Percentiles rank a stretch among this genome's conserved stretches.
Evolutionary conservation across 2,329 filamentous ascomycete species (phyloP).

Genomic region (Penicillium psychrosexuale): DNA sequence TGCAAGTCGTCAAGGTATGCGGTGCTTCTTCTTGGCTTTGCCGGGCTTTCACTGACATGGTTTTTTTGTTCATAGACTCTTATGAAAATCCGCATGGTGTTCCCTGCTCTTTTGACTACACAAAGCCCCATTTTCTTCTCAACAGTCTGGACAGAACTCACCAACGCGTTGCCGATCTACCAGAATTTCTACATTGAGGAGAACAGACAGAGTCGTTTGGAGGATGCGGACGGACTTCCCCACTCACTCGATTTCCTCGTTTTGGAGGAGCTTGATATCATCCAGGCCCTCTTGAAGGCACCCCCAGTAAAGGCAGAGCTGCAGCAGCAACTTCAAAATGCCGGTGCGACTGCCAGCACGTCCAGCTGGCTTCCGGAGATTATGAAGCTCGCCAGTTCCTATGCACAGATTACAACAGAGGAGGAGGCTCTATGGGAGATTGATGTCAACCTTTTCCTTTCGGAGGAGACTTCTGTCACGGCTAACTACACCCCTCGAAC

Average conservation of each 20-base stretch:
- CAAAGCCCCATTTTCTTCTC: constrained; percentile 82
- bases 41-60: constrained; percentile 15
- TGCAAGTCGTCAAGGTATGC: constrained; percentile 78
- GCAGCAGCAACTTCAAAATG: constrained; percentile 68
- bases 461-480: constrained; percentile 90
- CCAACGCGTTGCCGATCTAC: constrained; percentile 68
- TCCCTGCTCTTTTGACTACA: constrained; percentile 74
- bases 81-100: constrained; percentile 81
- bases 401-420: constrained; percentile 85
- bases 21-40: not conserved
- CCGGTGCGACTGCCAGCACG: constrained; percentile 57
- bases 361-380: constrained; percentile 83
- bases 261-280: constrained; percentile 89
- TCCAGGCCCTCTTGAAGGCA: constrained; percentile 86
- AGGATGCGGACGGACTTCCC: constrained; percentile 86
- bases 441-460: constrained; percentile 91
- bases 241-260: constrained; percentile 93
- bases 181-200: constrained; percentile 80
- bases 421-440: constrained; percentile 96
- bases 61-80: constrained; percentile 59
- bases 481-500: constrained; percentile 95
- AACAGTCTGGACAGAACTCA: constrained; percentile 84
- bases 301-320: constrained; percentile 85
- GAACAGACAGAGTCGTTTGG: constrained; percentile 80
- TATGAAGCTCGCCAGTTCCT: constrained; percentile 78